Evolutionary conservation across 106 monocot genomes (phyloP).

Genomic region (Agapanthus africanus): DNA sequence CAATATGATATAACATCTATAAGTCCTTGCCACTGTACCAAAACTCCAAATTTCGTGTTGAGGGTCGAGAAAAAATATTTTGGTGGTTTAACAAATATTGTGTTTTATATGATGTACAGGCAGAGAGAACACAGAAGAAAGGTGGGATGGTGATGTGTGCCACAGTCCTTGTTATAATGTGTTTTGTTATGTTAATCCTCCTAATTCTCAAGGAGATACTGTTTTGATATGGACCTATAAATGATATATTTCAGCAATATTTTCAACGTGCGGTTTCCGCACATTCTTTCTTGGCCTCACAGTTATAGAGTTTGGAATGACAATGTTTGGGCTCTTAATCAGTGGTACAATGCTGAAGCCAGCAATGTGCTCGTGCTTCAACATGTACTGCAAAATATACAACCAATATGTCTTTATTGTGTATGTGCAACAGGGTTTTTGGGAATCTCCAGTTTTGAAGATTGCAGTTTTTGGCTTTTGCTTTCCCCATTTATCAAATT

Average conservation of each 20-base stretch:
- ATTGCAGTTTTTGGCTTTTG: neutral
- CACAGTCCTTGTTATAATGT: constrained; percentile 66
- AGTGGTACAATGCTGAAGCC: neutral
- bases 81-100: no score
- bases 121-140: constrained; percentile 76
- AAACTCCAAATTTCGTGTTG: neutral
- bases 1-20: no score
- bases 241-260: neutral
- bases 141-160: constrained; percentile 90
- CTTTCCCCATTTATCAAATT: neutral
- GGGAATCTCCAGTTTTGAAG: constrained; percentile 1
- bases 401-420: neutral
- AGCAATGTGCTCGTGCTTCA: neutral
- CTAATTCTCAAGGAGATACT: constrained; percentile 64
- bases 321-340: neutral
- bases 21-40: neutral
- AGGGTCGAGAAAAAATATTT: no score
- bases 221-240: constrained; percentile 26
- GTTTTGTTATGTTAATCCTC: constrained; percentile 73
- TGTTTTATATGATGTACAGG: constrained; percentile 30
- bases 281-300: neutral
- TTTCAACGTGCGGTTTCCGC: neutral
- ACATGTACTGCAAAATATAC: no score
- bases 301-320: neutral
- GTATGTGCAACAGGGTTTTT: constrained; percentile 2